phyloP scores from a whole-genome alignment of 352 stramenopile species.

The Thraustochytrium sp. region DNA sequence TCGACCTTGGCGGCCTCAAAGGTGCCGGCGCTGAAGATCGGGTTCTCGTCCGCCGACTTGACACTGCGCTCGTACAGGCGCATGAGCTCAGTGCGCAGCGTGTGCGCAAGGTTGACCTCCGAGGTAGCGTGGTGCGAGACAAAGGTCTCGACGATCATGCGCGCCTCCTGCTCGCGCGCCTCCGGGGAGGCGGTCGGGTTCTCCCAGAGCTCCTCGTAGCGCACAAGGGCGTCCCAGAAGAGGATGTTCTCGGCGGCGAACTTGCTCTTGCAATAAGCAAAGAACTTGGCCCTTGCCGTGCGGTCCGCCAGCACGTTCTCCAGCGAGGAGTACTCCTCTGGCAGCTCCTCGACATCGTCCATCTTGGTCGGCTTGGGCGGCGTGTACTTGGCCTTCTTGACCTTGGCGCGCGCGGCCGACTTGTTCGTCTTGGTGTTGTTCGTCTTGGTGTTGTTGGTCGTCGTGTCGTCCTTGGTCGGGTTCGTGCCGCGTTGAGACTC shows the following conservation, averaged over 20 bases:
- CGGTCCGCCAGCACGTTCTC: neutral
- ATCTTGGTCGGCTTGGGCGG: neutral
- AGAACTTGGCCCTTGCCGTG: neutral
- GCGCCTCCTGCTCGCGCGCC: neutral
- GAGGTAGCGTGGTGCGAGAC: neutral
- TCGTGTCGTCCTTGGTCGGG: neutral
- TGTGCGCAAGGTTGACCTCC: neutral
- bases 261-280: constrained; percentile 30
- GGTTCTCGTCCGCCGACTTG: neutral
- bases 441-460: neutral
- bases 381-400: neutral
- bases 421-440: neutral
- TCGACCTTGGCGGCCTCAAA: constrained; percentile 17
- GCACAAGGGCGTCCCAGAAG: constrained; percentile 4
- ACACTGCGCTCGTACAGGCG: neutral
- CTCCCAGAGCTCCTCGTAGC: constrained; percentile 27
- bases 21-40: neutral
- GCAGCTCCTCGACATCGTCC: too few species aligned
- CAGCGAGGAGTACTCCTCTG: neutral
- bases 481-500: neutral
- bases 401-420: neutral
- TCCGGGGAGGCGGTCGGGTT: neutral
- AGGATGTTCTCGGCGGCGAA: constrained; percentile 28
- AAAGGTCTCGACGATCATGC: constrained; percentile 25
- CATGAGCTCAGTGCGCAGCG: neutral